Conservation (phyloP, 140 eudicot genomes). For the Bidens hawaiensis region DNA sequence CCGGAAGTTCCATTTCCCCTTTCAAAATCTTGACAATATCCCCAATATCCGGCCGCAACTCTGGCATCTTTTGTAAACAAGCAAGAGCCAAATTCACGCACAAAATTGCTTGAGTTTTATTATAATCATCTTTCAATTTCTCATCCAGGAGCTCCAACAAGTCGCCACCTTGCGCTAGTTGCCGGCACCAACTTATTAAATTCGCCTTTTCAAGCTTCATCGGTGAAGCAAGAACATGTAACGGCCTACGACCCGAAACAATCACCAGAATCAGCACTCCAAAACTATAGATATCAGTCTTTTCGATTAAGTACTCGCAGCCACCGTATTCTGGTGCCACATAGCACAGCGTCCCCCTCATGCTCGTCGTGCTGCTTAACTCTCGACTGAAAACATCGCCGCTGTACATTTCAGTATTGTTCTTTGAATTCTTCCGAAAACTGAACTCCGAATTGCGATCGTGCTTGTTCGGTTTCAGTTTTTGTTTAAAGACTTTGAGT, state of each 20-base stretch:
- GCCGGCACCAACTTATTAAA: constrained; percentile 83
- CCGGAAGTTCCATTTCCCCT: constrained; percentile 85
- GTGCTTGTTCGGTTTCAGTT: constrained; percentile 23
- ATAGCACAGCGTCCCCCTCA: constrained; percentile 95
- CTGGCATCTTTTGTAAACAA: constrained; percentile 92
- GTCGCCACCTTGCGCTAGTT: constrained; percentile 76
- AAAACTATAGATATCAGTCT: constrained; percentile 81
- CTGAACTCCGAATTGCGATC: constrained; percentile 50
- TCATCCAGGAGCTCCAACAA: constrained; percentile 82
- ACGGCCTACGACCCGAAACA: constrained; percentile 88
- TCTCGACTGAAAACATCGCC: constrained; percentile 94
- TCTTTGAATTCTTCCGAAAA: constrained; percentile 51
- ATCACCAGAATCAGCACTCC: constrained; percentile 89
- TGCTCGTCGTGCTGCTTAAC: constrained; percentile 95
- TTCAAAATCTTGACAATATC: constrained; percentile 78
- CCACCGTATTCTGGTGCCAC: constrained; percentile 92
- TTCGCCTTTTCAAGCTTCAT: constrained; percentile 99
- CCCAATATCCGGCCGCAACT: constrained; percentile 79
- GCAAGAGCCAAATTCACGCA: constrained; percentile 84
- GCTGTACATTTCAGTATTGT: constrained; percentile 67
- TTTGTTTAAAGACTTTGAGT: constrained; percentile 37
- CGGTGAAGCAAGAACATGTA: constrained; percentile 84
- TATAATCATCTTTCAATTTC: constrained; percentile 52
- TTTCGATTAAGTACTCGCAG: constrained; percentile 72
- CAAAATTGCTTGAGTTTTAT: constrained; percentile 61